Conservation (phyloP, 352 stramenopile genomes). For the Phytophthora citrophthora region DNA sequence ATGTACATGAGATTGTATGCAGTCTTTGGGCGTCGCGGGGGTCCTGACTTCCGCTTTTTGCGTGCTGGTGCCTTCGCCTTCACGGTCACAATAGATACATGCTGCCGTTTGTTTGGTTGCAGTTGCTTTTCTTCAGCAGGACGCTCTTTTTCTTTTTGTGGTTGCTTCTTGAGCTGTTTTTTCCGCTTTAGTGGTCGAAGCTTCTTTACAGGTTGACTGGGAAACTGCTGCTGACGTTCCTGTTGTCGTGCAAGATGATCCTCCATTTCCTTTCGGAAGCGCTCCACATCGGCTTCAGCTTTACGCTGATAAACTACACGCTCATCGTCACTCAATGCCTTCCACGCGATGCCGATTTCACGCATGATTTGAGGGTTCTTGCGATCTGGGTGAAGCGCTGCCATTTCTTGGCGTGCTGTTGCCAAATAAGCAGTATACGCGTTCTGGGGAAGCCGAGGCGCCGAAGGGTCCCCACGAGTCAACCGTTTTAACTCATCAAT, state of each 20-base stretch:
- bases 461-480: conserved; percentile 36
- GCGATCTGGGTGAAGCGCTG: conserved; percentile 26
- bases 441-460: conserved; percentile 46
- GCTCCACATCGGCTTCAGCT: conserved; percentile 49
- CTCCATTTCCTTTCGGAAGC: conserved; percentile 65
- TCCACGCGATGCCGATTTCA: conserved; percentile 52
- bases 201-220: conserved; percentile 1
- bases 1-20: conserved; percentile 76
- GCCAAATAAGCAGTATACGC: conserved; percentile 53
- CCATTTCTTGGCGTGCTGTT: conserved; percentile 44
- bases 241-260: conserved; percentile 21
- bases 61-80: conserved; percentile 8
- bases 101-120: not conserved
- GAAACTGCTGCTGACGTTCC: conserved; percentile 1
- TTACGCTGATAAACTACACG: conserved; percentile 40
- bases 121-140: not conserved
- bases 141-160: not conserved
- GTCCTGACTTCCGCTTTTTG: conserved; percentile 36
- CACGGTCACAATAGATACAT: not conserved
- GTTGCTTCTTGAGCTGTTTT: not conserved
- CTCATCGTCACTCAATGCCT: conserved; percentile 39
- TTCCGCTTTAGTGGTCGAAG: conserved; percentile 16
- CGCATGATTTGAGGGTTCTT: conserved; percentile 59
- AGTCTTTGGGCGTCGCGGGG: conserved; percentile 46
- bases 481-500: conserved; percentile 48